A percentile compares a stretch with the other conserved stretches of the same genome.
phyloP scores from a whole-genome alignment of 2,329 filamentous ascomycete genomes.

The Phyllosticta ampelicida region DNA sequence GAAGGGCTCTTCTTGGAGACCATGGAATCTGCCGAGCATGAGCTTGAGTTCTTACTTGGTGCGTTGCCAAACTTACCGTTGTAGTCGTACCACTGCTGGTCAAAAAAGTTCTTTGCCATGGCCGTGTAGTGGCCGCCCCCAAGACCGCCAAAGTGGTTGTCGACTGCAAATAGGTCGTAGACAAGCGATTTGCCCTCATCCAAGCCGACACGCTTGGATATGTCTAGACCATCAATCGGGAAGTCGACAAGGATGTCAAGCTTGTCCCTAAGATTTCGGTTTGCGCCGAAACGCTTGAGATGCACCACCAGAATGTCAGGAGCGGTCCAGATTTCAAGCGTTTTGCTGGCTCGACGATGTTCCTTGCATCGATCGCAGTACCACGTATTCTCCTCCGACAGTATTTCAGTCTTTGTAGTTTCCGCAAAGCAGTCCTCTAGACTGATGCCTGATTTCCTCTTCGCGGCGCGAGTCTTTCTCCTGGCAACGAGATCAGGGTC shows the following conservation, averaged over 20 bases:
- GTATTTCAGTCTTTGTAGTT: slow-evolving; percentile 84
- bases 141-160: slow-evolving; percentile 89
- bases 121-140: slow-evolving; percentile 96
- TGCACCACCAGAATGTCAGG: slow-evolving; percentile 94
- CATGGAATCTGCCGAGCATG: slow-evolving; percentile 55
- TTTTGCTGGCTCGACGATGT: slow-evolving; percentile 84
- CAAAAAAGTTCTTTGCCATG: slow-evolving; percentile 83
- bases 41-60: slow-evolving; percentile 23
- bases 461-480: slow-evolving; percentile 51
- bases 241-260: slow-evolving; percentile 86
- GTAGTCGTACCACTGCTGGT: slow-evolving; percentile 88
- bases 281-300: slow-evolving; percentile 87
- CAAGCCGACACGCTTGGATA: slow-evolving; percentile 67
- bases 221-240: slow-evolving; percentile 75
- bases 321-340: slow-evolving; percentile 92
- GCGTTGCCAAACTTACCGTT: slow-evolving; percentile 56
- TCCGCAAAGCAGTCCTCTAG: slow-evolving; percentile 88
- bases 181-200: slow-evolving; percentile 71
- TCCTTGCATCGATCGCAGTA: slow-evolving; percentile 96
- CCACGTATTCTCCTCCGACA: slow-evolving; percentile 95
- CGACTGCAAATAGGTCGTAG: slow-evolving; percentile 90
- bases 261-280: slow-evolving; percentile 75
- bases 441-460: slow-evolving; percentile 65
- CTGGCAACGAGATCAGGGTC: slow-evolving; percentile 52
- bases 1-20: slow-evolving; percentile 53